These are phyloP conservation scores for Fusarium sp. DNA, from an alignment of 2,329 filamentous ascomycete genomes.

Conservation along the genomic window DNA sequence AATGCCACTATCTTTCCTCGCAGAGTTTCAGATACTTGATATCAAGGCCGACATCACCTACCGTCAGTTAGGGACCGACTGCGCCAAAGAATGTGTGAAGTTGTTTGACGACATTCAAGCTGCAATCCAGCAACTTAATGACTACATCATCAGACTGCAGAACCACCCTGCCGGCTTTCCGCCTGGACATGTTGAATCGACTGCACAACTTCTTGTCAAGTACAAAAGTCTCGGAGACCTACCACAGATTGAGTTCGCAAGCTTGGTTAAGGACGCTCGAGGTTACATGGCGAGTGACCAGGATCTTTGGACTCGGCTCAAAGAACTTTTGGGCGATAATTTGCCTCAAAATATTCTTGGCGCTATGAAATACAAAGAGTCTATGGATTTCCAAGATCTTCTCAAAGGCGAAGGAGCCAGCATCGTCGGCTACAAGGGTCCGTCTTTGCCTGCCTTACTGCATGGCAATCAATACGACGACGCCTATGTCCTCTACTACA, in stretches of 20 bases:
- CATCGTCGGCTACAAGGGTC: not conserved
- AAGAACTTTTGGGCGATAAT: not conserved
- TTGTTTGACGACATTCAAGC: too few species aligned
- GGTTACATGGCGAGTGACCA: not conserved
- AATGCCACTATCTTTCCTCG: not conserved
- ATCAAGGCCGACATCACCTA: not conserved
- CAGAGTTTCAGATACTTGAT: not conserved
- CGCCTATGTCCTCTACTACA: not conserved
- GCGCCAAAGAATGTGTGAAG: not conserved
- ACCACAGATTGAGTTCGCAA: not conserved
- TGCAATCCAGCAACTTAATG: too few species aligned
- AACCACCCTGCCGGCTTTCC: not conserved
- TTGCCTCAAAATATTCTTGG: too few species aligned
- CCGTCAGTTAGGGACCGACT: not conserved
- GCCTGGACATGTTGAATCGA: not conserved
- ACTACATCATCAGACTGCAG: not conserved
- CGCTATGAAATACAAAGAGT: too few species aligned
- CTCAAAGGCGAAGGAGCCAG: not conserved
- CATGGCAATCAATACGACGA: not conserved
- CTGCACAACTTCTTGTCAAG: not conserved
- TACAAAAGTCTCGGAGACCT: not conserved
- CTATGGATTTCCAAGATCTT: not conserved
- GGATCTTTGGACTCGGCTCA: not conserved
- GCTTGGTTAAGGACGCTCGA: not conserved
- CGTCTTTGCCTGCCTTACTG: not conserved